Base-by-base conservation (phyloP, 2,329 filamentous ascomycete species). In the Pezicula neosporulosa region DNA sequence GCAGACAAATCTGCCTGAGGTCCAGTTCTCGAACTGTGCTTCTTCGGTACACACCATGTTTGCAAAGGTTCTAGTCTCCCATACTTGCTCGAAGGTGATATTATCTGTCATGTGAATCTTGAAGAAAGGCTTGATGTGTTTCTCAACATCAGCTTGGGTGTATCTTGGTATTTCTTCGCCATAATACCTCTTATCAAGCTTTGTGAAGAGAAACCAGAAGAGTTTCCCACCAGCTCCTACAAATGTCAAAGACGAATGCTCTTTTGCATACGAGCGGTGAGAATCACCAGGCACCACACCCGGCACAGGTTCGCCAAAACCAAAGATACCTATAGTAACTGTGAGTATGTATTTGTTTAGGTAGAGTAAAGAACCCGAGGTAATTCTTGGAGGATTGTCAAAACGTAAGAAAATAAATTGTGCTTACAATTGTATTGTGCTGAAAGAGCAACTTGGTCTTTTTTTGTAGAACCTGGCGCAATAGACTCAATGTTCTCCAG, bases 361-460 rank as follows among this genome's bases (percentile, higher is more conserved):
- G 9, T 2, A 9, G 12, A 1, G 12, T 7, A 33, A 13, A 33
- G 9, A 33, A 2, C 9, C 30, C 30, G 30, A 3, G 9, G 12
- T 3, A 33, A 33, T 10, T 33, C 7, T 33, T 28, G 5, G 30
- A 13, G 30, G 8, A 10, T 33, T 33, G 30, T 33, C 30, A 33
- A 33, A 33, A 13, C 30, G 30, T 33, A 9, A 33, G 7, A 33
- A 33, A 7, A 10, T 33, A 9, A 5, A 33, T 33, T 10, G 30
- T 33, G 30, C 30, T 10, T 33, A 44, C 50, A 53, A 33, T 24
- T 50, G 44, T 53, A 48, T 27, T 55, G 48, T 13, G 46, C 45
- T n/a, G 48, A 47, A 9, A 56, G 27, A 18, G 43, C 43, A 19
- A 8, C 46, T 19, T 18, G 27, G 67, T 64, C 37, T 59, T 61